phyloP scores from a whole-genome alignment of 306 rosid species.

The Nissolia schottii region DNA sequence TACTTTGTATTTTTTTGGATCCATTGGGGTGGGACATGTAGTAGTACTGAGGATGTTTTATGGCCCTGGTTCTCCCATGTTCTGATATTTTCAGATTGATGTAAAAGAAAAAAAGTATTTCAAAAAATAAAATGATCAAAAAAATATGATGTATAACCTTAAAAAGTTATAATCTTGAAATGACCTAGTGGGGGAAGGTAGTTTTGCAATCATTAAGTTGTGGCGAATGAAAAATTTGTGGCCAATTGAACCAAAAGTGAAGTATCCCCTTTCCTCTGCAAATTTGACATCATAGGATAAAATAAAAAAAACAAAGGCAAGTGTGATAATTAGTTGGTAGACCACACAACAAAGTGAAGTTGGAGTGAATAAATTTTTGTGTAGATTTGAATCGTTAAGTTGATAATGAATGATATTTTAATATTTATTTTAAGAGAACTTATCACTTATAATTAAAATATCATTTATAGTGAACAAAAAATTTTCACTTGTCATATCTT shows the following conservation, averaged over 20 bases:
- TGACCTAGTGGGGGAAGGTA: background rate
- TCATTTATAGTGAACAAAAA: too few relatives aligned
- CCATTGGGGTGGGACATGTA: conserved; percentile 12
- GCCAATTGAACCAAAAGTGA: background rate
- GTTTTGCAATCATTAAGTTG: background rate
- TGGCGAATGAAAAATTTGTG: background rate
- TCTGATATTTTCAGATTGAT: background rate
- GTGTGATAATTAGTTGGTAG: too few relatives aligned
- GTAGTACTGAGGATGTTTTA: conserved; percentile 3
- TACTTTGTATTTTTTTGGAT: background rate
- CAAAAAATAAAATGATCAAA: background rate
- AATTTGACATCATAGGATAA: background rate
- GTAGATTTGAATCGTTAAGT: too few relatives aligned
- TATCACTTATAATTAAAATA: too few relatives aligned
- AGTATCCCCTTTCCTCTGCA: background rate
- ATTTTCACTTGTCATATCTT: too few relatives aligned
- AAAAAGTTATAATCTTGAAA: background rate
- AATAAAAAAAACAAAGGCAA: background rate
- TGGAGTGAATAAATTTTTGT: too few relatives aligned
- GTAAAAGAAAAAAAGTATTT: background rate
- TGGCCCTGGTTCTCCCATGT: conserved; percentile 8
- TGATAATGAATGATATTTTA: too few relatives aligned
- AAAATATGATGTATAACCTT: background rate
- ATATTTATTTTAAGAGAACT: too few relatives aligned
- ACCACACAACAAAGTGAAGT: too few relatives aligned